phyloP scores from a whole-genome alignment of 2,329 filamentous ascomycete species.

The Aureobasidium sp. region DNA sequence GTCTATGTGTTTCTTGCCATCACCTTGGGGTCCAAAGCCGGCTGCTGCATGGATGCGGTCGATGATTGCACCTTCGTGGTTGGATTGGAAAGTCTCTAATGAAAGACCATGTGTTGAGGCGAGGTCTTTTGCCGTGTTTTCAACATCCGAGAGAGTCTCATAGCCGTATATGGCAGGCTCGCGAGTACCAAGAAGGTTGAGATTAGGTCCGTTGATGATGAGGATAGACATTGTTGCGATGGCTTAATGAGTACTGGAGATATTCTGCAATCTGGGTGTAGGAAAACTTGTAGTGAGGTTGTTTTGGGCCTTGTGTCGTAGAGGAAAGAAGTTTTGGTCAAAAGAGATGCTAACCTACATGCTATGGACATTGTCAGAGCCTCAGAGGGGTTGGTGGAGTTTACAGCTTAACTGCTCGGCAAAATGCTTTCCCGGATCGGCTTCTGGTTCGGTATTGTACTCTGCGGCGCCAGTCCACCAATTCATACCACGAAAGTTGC shows the following conservation, averaged over 20 bases:
- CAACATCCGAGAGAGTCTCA: constrained; percentile 59
- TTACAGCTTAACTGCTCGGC: not conserved
- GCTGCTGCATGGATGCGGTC: constrained; percentile 66
- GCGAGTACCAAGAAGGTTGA: constrained; percentile 69
- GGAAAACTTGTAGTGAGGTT: too few species aligned
- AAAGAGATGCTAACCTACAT: too few species aligned
- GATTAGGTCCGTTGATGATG: constrained; percentile 74
- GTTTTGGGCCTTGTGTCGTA: too few species aligned
- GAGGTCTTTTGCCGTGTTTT: constrained; percentile 43
- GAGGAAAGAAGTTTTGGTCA: too few species aligned
- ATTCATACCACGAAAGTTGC: too few species aligned
- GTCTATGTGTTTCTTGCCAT: constrained; percentile 39
- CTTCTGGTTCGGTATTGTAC: not conserved
- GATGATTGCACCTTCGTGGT: constrained; percentile 68
- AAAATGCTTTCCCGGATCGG: not conserved
- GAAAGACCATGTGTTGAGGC: constrained; percentile 42
- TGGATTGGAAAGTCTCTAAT: constrained; percentile 63
- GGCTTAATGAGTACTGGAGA: not conserved
- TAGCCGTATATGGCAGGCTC: constrained; percentile 67
- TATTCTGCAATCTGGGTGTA: not conserved
- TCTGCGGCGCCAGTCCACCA: not conserved
- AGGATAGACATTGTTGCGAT: constrained; percentile 44
- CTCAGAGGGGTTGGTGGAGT: not conserved
- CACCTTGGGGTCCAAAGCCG: constrained; percentile 19
- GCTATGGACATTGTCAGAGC: too few species aligned